phyloP scores from a whole-genome alignment of 139 green algal species.

The Chlamydomonas eustigma region DNA sequence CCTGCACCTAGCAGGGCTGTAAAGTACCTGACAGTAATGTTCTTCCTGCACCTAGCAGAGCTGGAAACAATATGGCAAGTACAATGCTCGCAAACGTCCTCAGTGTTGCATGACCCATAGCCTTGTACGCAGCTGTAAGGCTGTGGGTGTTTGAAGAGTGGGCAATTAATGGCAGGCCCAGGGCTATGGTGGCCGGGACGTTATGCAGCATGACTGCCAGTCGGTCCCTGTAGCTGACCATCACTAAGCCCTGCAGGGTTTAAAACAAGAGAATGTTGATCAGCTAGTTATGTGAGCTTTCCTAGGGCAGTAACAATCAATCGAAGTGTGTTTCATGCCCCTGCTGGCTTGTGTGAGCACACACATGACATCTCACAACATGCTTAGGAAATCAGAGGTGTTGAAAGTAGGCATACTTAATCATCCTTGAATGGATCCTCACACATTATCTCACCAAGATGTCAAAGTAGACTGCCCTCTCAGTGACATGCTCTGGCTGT shows the following conservation, averaged over 20 bases:
- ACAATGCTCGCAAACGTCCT: neutral
- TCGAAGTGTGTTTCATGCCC: too few relatives aligned
- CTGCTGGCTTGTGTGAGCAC: too few relatives aligned
- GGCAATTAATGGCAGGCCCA: constrained; percentile 21
- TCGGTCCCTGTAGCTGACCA: constrained; percentile 22
- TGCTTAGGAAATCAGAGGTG: too few relatives aligned
- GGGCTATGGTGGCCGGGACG: neutral
- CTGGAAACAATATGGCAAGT: neutral
- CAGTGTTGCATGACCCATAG: neutral
- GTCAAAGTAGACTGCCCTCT: constrained; percentile 4
- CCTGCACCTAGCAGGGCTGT: too few relatives aligned
- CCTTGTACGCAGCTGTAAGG: neutral
- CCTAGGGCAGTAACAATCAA: too few relatives aligned
- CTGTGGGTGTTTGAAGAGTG: neutral
- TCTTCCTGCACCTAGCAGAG: neutral
- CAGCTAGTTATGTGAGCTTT: too few relatives aligned
- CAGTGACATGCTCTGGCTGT: neutral
- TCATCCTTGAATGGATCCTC: too few relatives aligned
- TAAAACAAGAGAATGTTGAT: too few relatives aligned
- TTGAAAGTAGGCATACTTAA: too few relatives aligned
- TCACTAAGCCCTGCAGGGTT: neutral
- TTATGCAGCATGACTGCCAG: constrained; percentile 15
- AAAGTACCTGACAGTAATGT: neutral
- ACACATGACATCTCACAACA: too few relatives aligned
- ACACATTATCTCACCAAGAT: neutral